Percentiles rank a stretch among this genome's conserved stretches.
These are phyloP conservation scores for Trichoderma atroviride DNA, from an alignment of 2,329 filamentous ascomycete species.

Conservation along the genomic window DNA sequence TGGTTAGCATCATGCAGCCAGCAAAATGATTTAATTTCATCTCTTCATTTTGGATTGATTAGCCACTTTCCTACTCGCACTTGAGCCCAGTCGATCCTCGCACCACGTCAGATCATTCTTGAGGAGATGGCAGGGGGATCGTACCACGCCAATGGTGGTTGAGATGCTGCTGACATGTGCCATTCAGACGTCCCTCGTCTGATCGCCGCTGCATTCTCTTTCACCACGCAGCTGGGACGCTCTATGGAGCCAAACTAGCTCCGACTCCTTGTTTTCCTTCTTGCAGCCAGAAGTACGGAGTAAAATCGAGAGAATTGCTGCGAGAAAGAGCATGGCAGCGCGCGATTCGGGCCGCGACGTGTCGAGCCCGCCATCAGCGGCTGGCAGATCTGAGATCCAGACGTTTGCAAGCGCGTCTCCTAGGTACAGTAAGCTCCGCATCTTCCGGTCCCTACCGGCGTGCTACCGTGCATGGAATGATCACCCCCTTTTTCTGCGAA, in stretches of 20 bases:
- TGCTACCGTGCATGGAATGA: slow-evolving; percentile 2
- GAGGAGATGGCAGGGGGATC: not conserved
- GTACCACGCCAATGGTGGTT: slow-evolving; percentile 3
- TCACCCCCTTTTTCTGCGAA: not conserved
- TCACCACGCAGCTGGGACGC: not conserved
- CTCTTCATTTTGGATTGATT: not conserved
- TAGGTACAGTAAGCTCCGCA: slow-evolving; percentile 1
- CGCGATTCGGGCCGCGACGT: slow-evolving; percentile 26
- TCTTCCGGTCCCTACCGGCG: slow-evolving; percentile 19
- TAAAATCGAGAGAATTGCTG: not conserved
- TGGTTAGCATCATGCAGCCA: slow-evolving; percentile 17
- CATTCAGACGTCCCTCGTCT: not conserved
- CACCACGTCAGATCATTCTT: slow-evolving; percentile 25
- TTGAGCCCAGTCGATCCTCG: slow-evolving; percentile 10
- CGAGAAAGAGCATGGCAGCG: not conserved
- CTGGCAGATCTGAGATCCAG: slow-evolving; percentile 22
- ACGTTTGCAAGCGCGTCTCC: slow-evolving; percentile 7
- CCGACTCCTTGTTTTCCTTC: not conserved
- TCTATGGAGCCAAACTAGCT: too few species aligned
- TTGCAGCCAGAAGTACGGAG: not conserved
- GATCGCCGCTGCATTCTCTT: not conserved
- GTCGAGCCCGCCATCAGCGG: slow-evolving; percentile 17
- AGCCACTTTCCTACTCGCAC: not conserved
- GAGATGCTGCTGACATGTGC: not conserved
- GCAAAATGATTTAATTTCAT: not conserved